These are phyloP conservation scores for Dryas drummondii DNA, from an alignment of 306 rosid genomes.

Conservation along the genomic window DNA sequence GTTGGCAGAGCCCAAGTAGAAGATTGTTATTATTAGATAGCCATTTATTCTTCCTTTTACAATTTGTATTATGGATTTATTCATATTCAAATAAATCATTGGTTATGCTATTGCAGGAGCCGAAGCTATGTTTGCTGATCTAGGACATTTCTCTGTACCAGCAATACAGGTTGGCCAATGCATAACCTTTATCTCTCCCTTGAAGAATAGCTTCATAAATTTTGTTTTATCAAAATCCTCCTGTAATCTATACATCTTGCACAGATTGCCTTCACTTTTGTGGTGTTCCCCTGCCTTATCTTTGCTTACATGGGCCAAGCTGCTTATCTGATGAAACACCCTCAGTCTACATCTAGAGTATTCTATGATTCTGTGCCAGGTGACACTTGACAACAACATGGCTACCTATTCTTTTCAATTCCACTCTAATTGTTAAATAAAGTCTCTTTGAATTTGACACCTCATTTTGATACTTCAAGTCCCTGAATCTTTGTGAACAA, in stretches of 20 bases:
- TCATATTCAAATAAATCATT: neutral
- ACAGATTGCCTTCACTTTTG: conserved; percentile 85
- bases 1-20: neutral
- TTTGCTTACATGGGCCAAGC: conserved; percentile 98
- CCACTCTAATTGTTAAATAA: neutral
- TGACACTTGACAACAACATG: conserved; percentile 35
- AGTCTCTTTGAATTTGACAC: conserved; percentile 16
- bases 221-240: conserved; percentile 7
- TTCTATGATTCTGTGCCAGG: conserved; percentile 95
- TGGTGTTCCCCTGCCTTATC: conserved; percentile 95
- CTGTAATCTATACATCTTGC: conserved; percentile 14
- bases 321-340: conserved; percentile 68
- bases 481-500: conserved; percentile 35
- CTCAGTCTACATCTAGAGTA: conserved; percentile 44
- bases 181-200: conserved; percentile 23
- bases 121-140: conserved; percentile 99
- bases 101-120: conserved; percentile 62
- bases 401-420: conserved; percentile 12
- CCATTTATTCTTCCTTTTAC: neutral
- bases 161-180: conserved; percentile 69
- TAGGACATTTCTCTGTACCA: conserved; percentile 85
- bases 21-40: neutral
- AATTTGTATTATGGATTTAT: neutral
- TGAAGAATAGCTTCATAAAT: conserved; percentile 10
- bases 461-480: conserved; percentile 17